Conservation (phyloP, 257 asterid species). For the Apocynum venetum region DNA sequence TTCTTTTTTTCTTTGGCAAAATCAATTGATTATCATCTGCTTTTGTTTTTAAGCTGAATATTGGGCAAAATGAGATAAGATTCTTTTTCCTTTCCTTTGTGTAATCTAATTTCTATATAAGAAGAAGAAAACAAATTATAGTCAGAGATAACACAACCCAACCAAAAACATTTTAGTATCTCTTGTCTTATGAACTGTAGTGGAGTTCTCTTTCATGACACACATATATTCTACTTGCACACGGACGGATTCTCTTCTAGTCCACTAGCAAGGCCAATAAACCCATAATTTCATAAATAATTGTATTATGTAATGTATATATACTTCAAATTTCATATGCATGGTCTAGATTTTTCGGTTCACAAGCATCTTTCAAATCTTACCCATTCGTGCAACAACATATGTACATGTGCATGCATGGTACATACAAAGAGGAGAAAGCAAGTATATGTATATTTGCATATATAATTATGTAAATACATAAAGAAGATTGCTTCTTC, state of each 20-base stretch:
- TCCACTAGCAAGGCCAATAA: background rate
- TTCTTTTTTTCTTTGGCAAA: background rate
- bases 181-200: background rate
- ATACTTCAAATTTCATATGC: too few species aligned
- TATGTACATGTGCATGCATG: background rate
- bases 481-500: constrained; percentile 18
- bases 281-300: background rate
- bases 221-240: background rate
- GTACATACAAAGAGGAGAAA: background rate
- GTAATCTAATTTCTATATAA: background rate
- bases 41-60: background rate
- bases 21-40: background rate
- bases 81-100: background rate
- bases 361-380: background rate
- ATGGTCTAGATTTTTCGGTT: too few species aligned
- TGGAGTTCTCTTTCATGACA: background rate
- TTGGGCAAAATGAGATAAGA: background rate
- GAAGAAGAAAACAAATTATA: background rate
- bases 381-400: background rate
- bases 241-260: background rate
- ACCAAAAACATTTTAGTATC: background rate
- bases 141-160: background rate
- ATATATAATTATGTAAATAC: background rate
- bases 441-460: background rate
- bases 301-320: background rate